Evolutionary conservation across 2,329 filamentous ascomycete species (phyloP), one percentile per base, ranked within the genome.

Genomic region (Botryotinia narcissicola): DNA sequence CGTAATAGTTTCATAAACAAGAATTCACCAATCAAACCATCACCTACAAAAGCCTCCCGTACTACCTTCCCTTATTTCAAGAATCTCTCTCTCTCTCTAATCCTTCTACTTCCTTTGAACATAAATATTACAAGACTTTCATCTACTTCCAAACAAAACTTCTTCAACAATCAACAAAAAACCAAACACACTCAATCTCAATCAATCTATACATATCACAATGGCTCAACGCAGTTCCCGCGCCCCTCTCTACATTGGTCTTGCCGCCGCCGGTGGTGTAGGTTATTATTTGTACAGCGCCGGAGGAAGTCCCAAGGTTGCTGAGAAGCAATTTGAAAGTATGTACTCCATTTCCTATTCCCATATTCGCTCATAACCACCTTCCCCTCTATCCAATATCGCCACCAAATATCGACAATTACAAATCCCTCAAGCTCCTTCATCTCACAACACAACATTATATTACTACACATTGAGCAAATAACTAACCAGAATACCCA

Each of bases 201-300:
- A 61, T 42, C 66, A 72, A 74, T 48, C 25, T 18, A 71, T 54
- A 75, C 22, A 37, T 57, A 68, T 37, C 66, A 48, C 76, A 77
- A 82, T 81, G 80, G 79, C 80, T 48, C 78, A 80, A 76, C 78
- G 76, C 75, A 83, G 80, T 73, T 81, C 81, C 69, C 82, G 81
- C 76, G 76, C 82, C 75, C 77, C 84, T 72, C 80, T 82, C 60
- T 80, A 85, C 78, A 80, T 91, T 78, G 92, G 91, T 78, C 83
- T 90, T 77, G 88, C 86, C 74, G 90, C 89, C 77, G 91, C 87
- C 46, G 89, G 88, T 79, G 92, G 90, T 76, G 85, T 90, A 74
- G 94, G 92, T 61, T 98, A 97, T 87, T 98, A 98, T 86, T 88
- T 98, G 76, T 99, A 97, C 87, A 87, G 84, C 70, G 92, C 95